Evolutionary conservation across 2,329 filamentous ascomycete genomes (phyloP).

Genomic region (Neonectria faginata): DNA sequence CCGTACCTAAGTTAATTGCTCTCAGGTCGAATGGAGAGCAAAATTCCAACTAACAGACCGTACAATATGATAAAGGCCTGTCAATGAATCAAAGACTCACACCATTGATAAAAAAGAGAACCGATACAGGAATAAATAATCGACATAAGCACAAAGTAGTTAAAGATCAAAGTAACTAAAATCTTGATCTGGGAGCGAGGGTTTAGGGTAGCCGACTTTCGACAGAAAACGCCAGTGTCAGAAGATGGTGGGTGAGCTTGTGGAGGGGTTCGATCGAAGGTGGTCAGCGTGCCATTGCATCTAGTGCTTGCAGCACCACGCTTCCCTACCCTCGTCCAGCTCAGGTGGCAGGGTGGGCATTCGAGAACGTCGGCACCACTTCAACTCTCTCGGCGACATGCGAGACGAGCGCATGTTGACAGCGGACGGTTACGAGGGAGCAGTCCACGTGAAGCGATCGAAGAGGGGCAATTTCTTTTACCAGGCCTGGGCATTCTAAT

Average conservation of each 20-base stretch:
- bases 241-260: background rate
- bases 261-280: background rate
- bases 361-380: background rate
- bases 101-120: background rate
- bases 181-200: background rate
- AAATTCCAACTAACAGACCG: too few relatives aligned
- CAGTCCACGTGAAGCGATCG: background rate
- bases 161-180: background rate
- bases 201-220: background rate
- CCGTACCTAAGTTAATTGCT: too few relatives aligned
- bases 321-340: background rate
- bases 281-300: constrained; percentile 2
- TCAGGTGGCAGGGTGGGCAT: background rate
- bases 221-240: background rate
- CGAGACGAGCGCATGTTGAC: background rate
- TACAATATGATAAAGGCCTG: too few relatives aligned
- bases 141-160: background rate
- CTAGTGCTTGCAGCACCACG: background rate
- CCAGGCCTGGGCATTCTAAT: background rate
- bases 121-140: background rate
- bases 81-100: too few relatives aligned
- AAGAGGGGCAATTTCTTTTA: background rate
- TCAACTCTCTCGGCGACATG: background rate
- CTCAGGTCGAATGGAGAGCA: too few relatives aligned
- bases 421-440: background rate